Base-by-base conservation (phyloP, 2,329 filamentous ascomycete species). In the Pseudovirgaria hyperparasitica region DNA sequence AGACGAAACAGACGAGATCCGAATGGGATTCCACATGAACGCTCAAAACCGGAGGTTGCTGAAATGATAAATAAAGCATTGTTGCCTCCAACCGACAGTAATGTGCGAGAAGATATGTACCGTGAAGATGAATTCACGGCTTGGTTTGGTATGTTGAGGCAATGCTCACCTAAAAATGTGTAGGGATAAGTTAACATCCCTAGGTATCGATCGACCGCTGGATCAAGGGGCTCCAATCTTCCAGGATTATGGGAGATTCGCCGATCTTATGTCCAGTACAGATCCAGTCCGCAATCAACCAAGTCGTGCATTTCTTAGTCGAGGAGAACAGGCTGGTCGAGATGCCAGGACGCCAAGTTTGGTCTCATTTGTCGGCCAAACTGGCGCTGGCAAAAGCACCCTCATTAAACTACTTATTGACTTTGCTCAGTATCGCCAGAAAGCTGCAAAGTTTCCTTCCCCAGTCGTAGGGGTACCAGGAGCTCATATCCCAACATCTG, bases 381-480 rank as follows among this genome's bases (percentile, higher is more conserved):
- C 55, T 37, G 54, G 56, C n/a, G 62, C 60, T 11, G 62, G 62
- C 2, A 65, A 66, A 39, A 63, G 59, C 22, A 62, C 58, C 4
- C 32, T 66, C 16, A 61, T 65, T 35, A 63, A 62, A 31, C 42
- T 65, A 18, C 44, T 65, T 8, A 58, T 65, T 23, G 54, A 62
- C 19, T 42, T 42, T n/a, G n/a, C n/a, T n/a, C 33, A 41, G 7
- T 34, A 42, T 38, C 32, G 27, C 32, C 29, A 40, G 11, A 29
- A 33, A 10, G 42, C 49, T 18, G 46, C 50, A n/a, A 26, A 16
- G 27, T 56, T 53, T 37, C 46, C 42, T 16, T 58, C 51, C 1
- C 63, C 63, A 1, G 58, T 67, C 4, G 56, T 62, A 4, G 63
- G 62, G 2, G 55, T 54, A 14, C 50, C 52, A 15, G 52, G 55